Evolutionary conservation across 1,139 yeast genomes (phyloP).

Genomic region (Geotrichum macrosporum): DNA sequence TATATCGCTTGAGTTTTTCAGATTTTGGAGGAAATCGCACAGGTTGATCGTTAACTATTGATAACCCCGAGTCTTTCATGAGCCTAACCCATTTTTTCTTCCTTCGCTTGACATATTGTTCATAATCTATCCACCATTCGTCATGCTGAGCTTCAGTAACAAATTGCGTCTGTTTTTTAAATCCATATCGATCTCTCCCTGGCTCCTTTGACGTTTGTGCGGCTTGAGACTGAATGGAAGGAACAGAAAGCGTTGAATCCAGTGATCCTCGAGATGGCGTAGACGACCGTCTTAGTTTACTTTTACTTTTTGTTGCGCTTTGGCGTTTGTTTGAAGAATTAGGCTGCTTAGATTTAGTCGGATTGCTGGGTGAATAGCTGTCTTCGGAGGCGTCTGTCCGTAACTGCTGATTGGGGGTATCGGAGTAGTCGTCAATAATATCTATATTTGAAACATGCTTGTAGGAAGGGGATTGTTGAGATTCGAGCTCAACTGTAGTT

Average conservation of each 20-base stretch:
- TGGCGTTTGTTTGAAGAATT: background rate
- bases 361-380: background rate
- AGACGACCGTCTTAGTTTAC: background rate
- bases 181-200: constrained; percentile 73
- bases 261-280: background rate
- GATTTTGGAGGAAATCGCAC: constrained; percentile 75
- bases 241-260: background rate
- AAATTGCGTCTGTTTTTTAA: constrained; percentile 58
- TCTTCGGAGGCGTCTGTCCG: background rate
- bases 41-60: constrained; percentile 35
- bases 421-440: constrained; percentile 1
- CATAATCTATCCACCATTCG: constrained; percentile 66
- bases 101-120: constrained; percentile 55
- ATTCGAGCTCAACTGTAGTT: background rate
- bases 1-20: constrained; percentile 73
- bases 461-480: background rate
- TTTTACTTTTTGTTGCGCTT: background rate
- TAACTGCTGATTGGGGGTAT: background rate
- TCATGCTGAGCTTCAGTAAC: constrained; percentile 58
- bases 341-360: background rate
- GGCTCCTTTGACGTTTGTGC: background rate
- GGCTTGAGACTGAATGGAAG: background rate
- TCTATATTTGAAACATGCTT: constrained; percentile 1
- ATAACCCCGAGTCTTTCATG: constrained; percentile 64
- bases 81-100: constrained; percentile 71